Base-by-base conservation (phyloP, 805 yeast species). In the Kazachstania martiniae region DNA sequence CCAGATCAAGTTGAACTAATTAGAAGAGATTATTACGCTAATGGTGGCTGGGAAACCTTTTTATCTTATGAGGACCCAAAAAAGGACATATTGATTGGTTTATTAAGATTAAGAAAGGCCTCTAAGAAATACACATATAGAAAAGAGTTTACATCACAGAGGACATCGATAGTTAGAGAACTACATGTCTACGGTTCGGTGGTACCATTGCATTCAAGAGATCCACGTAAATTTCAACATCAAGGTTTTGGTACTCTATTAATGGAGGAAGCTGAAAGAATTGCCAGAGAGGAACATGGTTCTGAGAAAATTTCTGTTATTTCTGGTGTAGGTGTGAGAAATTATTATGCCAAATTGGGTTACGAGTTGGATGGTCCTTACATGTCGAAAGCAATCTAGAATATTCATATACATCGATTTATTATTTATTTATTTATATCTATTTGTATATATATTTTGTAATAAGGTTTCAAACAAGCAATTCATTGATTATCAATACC, bases 41-140 rank as follows among this genome's bases (percentile, higher is more conserved):
- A 91, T 51, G 97, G 94, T 16, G 96, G 96, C 14, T 91, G 97
- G 97, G 97, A 91, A 62, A 91, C 98, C 0, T 91, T 91, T 56
- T 62, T 91, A 39, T 77, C 93, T 12, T 91, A 91, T 57, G 98
- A 91, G 58, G 98, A 91, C 59, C 97, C 97, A 28, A 82, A 83
- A 57, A 86, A 89, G 59, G 98, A 91, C 58, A 91, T 91, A 38
- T 66, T 91, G 42, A 85, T 91, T 58, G 98, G 98, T 8, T 65
- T 91, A 33, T 63, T 91, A 38, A 70, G 98, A 46, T 68, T 91
- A 36, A 71, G 98, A 48, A 79, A 82, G 55, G 93, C 96, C 19
- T 72, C 91, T 2, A 81, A 85, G 56, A 81, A 82, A 48, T 75
- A 85, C 54, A 89, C 97, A 2, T 91, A 75, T 62, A 66, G 98